Evolutionary conservation across 495 filamentous ascomycete genomes (phyloP), one percentile per base, ranked within the genome.

Genomic region (Alectoria sarmentosa): DNA sequence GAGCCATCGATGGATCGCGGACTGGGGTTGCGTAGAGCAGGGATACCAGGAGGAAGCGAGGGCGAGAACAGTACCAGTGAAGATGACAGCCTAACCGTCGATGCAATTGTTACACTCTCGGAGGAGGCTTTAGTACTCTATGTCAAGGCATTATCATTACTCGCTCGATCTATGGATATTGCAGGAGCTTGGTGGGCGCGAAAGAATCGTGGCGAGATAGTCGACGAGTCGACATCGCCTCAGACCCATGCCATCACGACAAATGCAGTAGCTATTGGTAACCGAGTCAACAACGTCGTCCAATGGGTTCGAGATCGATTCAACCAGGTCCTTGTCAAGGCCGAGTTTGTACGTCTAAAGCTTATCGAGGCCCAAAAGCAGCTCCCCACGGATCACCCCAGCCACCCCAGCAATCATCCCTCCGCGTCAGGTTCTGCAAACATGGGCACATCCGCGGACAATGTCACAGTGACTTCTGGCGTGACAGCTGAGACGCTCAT

Each of bases 101-200:
- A 96, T 72, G 92, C 92, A 6, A 78, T 92, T 58, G 88, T 98
- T 23, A 84, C 86, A 0, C 80, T 98, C 13, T 93, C 92, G 0
- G 94, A 98, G 73, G 95, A 98, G 73, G 95, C 95, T 1, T 77
- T 98, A 66, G 94, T 98, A 17, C 81, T 98, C 26, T 98, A 96
- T 70, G 92, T 98, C 52, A 98, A 98, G 74, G 89, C 91, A 11
- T 80, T 98, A 44, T 84, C 89, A 14, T 82, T 98, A 60, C 82
- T 98, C 10, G 90, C 90, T 19, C 93, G 90, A 71, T 90, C 91
- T n/a, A 98, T 97, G 90, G 91, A 98, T 72, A 90, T 96, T 69
- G 94, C 92, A 39, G 90, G 91, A 30, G 82, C 84, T 28, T 98
- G 92, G 95, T 98, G 94, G 94, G 79, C 82, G 19, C 86, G 86